Evolutionary conservation across 192 early-diverging fungal genomes (phyloP).

Genomic region (Backusella macrospora): DNA sequence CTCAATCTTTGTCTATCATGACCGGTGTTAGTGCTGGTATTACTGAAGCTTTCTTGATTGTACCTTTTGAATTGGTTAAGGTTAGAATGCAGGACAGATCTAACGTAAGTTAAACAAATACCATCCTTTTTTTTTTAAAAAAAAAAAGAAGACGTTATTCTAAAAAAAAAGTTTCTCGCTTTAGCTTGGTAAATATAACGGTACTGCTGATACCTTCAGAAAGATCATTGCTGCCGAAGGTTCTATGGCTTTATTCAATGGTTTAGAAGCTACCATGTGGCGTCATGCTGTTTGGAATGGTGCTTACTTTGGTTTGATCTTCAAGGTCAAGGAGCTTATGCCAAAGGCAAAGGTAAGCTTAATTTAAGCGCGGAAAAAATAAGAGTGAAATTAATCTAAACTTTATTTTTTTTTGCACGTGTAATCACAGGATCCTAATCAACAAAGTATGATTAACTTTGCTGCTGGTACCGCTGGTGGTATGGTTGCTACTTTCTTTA

Average conservation of each 20-base stretch:
- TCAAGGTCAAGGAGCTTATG: constrained; percentile 66
- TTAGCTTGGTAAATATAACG: constrained; percentile 81
- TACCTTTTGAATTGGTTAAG: constrained; percentile 93
- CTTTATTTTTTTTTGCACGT: constrained; percentile 2
- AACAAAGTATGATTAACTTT: constrained; percentile 84
- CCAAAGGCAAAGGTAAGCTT: constrained; percentile 61
- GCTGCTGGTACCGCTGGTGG: constrained; percentile 90
- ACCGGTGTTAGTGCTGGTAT: constrained; percentile 90
- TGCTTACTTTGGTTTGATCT: constrained; percentile 92
- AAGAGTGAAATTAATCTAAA: not conserved
- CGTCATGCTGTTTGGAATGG: constrained; percentile 97
- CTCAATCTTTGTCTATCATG: constrained; percentile 75
- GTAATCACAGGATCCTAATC: constrained; percentile 61
- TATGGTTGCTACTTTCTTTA: constrained; percentile 89
- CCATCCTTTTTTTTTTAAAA: not conserved
- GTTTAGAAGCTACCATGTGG: constrained; percentile 92
- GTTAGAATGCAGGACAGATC: constrained; percentile 86
- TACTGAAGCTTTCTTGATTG: constrained; percentile 91
- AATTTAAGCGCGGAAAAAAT: not conserved
- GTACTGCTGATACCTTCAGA: constrained; percentile 75
- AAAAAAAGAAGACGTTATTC: too few relatives aligned
- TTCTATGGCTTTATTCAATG: constrained; percentile 82
- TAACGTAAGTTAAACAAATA: constrained; percentile 32
- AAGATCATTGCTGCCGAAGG: constrained; percentile 87
- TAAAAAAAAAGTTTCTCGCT: too few relatives aligned